phyloP scores from a whole-genome alignment of 192 early-diverging fungal genomes.

The Coemansia sp. region DNA sequence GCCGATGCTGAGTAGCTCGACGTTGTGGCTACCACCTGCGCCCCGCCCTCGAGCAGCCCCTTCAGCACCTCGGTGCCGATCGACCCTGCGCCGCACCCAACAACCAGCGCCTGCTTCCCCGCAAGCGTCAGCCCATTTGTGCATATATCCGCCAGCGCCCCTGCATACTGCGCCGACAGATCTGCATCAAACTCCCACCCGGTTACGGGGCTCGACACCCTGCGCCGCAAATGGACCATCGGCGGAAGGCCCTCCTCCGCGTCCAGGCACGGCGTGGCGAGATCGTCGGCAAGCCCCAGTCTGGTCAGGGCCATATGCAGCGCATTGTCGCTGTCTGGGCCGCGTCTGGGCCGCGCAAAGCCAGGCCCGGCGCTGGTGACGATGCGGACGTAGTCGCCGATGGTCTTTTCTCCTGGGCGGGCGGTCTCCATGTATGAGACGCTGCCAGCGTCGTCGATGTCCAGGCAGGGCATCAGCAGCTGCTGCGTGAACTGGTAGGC shows the following conservation, averaged over 20 bases:
- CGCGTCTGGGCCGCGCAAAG: neutral
- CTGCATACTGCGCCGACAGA: conserved; percentile 68
- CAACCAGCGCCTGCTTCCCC: conserved; percentile 75
- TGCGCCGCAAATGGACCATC: conserved; percentile 69
- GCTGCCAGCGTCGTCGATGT: conserved; percentile 3
- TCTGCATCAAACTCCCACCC: conserved; percentile 71
- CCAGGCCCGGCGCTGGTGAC: conserved; percentile 6
- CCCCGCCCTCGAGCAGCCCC: conserved; percentile 83
- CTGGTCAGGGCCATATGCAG: conserved; percentile 25
- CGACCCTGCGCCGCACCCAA: conserved; percentile 86
- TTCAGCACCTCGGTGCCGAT: conserved; percentile 92
- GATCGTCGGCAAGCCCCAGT: conserved; percentile 11
- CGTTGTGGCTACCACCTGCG: conserved; percentile 87
- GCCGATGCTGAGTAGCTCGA: conserved; percentile 79
- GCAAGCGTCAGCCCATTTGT: conserved; percentile 79
- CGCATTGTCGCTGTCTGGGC: neutral
- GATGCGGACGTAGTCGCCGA: conserved; percentile 17
- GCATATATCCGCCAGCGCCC: conserved; percentile 72
- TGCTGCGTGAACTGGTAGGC: conserved; percentile 84
- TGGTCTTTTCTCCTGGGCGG: conserved; percentile 17
- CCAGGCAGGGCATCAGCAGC: conserved; percentile 79
- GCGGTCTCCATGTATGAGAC: conserved; percentile 24
- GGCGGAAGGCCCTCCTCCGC: conserved; percentile 47
- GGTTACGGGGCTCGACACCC: conserved; percentile 46
- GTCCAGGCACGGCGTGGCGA: neutral